phyloP scores from a whole-genome alignment of 2,329 filamentous ascomycete species.

The Trichoderma sp. region DNA sequence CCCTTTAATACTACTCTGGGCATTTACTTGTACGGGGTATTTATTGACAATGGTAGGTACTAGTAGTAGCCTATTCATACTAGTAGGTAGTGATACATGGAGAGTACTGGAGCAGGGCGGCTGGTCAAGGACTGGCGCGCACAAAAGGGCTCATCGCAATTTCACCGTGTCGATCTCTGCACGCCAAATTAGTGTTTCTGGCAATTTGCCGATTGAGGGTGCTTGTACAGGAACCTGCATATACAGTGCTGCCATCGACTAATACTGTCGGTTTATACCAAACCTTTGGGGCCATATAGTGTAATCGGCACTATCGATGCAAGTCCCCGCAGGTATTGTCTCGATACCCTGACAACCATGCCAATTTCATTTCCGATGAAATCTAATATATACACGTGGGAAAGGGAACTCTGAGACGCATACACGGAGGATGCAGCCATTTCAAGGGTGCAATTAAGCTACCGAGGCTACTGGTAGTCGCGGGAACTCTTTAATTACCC shows the following conservation, averaged over 20 bases:
- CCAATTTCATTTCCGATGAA: conserved; percentile 1
- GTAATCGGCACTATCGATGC: neutral
- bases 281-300: too few relatives aligned
- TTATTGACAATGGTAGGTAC: neutral
- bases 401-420: conserved; percentile 13
- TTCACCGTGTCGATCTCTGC: conserved; percentile 14
- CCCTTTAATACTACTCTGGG: neutral
- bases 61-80: neutral
- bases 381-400: conserved; percentile 4
- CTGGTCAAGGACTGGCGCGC: conserved; percentile 1
- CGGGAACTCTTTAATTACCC: neutral
- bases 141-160: conserved; percentile 21
- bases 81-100: neutral
- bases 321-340: neutral
- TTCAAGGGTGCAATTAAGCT: conserved; percentile 15
- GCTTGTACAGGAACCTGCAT: neutral
- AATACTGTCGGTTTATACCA: neutral
- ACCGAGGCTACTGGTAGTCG: neutral
- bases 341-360: neutral
- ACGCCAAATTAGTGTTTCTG: conserved; percentile 7
- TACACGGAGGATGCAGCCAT: neutral
- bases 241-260: neutral
- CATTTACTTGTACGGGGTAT: neutral
- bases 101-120: neutral
- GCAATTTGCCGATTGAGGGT: conserved; percentile 5